A percentile compares a stretch with the other conserved stretches of the same genome.
phyloP scores from a whole-genome alignment of 257 asterid genomes.

The Penstemon eatonii region DNA sequence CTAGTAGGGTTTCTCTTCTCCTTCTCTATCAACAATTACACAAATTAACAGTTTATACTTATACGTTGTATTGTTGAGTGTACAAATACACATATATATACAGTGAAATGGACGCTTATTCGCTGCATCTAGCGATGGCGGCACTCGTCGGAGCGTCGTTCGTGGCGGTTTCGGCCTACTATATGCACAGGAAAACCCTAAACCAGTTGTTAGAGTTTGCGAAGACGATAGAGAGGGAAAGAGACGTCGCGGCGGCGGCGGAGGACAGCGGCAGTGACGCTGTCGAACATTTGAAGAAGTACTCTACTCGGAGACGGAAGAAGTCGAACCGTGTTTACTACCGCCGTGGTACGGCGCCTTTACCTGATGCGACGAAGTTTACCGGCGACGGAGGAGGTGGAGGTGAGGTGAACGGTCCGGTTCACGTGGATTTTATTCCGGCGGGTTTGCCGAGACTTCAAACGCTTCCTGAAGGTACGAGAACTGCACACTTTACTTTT shows the following conservation, averaged over 20 bases:
- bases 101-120: slow-evolving; percentile 46
- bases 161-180: slow-evolving; percentile 66
- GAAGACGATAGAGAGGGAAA: slow-evolving; percentile 51
- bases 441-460: slow-evolving; percentile 73
- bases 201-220: slow-evolving; percentile 61
- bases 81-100: background rate
- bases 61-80: background rate
- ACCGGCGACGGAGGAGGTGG: slow-evolving; percentile 46
- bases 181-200: slow-evolving; percentile 66
- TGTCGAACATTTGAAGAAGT: slow-evolving; percentile 36
- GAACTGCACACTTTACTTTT: slow-evolving; percentile 24
- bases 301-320: slow-evolving; percentile 33
- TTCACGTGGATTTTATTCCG: slow-evolving; percentile 65
- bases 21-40: background rate
- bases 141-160: slow-evolving; percentile 68
- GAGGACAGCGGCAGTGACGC: slow-evolving; percentile 30
- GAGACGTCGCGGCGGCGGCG: slow-evolving; percentile 30
- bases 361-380: slow-evolving; percentile 63
- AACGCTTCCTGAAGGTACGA: slow-evolving; percentile 72
- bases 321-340: slow-evolving; percentile 42
- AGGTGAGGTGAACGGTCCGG: slow-evolving; percentile 55
- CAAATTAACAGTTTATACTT: background rate
- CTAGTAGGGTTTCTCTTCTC: slow-evolving; percentile 24
- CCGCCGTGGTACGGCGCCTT: slow-evolving; percentile 58
- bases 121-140: slow-evolving; percentile 66